These are phyloP conservation scores for Starmerella vaccinii DNA, from an alignment of 805 yeast genomes.

Conservation along the genomic window DNA sequence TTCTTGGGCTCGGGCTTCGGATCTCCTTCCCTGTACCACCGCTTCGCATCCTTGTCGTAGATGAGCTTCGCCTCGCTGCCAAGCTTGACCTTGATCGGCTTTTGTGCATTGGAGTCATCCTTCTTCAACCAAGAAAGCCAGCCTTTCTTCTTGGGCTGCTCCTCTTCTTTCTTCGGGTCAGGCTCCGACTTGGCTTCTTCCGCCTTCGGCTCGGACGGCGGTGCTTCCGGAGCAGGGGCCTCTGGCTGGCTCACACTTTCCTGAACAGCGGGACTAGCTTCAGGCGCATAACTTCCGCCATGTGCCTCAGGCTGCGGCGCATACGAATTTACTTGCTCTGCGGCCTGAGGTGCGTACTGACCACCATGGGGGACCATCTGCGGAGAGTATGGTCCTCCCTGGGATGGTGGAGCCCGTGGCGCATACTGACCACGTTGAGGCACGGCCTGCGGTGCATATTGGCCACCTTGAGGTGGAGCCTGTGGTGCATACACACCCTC, in stretches of 20 bases:
- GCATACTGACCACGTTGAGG: background rate
- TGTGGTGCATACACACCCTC: background rate
- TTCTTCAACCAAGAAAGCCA: constrained; percentile 53
- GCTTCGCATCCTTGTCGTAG: constrained; percentile 70
- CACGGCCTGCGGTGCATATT: background rate
- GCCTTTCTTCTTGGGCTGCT: constrained; percentile 29
- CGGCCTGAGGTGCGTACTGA: background rate
- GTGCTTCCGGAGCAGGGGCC: background rate
- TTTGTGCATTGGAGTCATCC: constrained; percentile 47
- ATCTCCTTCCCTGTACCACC: constrained; percentile 78
- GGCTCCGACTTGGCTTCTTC: background rate
- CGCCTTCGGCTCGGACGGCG: background rate
- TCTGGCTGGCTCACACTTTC: background rate
- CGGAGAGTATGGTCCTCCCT: background rate
- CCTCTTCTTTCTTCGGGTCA: constrained; percentile 9
- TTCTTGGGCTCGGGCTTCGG: constrained; percentile 29
- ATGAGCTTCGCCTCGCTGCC: constrained; percentile 53
- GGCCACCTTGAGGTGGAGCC: background rate
- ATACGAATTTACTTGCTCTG: background rate
- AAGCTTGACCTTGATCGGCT: constrained; percentile 71
- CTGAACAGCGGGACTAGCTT: background rate
- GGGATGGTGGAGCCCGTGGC: background rate
- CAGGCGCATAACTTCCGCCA: background rate
- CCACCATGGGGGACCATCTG: background rate
- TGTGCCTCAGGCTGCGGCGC: background rate